phyloP scores from a whole-genome alignment of 1,284 basidiomycete genomes.

The Trichosporon coremiiforme region DNA sequence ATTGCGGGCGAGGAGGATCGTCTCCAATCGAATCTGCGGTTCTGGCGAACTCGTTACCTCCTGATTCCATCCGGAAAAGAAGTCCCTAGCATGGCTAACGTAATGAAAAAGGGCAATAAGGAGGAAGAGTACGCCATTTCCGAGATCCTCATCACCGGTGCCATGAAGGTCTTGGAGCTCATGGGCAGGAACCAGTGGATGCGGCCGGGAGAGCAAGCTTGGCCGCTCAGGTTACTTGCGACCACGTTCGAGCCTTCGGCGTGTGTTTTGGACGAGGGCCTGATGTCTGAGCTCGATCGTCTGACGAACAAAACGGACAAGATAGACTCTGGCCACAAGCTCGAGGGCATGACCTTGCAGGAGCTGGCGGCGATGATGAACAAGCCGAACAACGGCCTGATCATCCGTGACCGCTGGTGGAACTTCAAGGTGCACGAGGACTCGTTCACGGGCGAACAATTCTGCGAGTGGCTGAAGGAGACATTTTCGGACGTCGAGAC shows the following conservation, averaged over 20 bases:
- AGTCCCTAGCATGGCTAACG: conserved; percentile 58
- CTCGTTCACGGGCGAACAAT: conserved; percentile 81
- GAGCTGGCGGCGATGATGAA: conserved; percentile 51
- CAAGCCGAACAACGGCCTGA: conserved; percentile 50
- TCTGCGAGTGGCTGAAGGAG: conserved; percentile 81
- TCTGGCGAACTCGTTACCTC: conserved; percentile 94
- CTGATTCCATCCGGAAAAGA: conserved; percentile 79
- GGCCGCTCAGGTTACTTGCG: conserved; percentile 68
- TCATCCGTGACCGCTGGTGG: conserved; percentile 54
- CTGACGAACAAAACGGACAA: conserved; percentile 57
- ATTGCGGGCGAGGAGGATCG: conserved; percentile 82
- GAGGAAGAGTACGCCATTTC: conserved; percentile 79
- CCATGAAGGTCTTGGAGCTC: conserved; percentile 85
- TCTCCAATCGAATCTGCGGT: conserved; percentile 77
- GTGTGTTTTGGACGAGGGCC: conserved; percentile 72
- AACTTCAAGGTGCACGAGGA: conserved; percentile 57
- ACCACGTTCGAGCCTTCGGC: conserved; percentile 79
- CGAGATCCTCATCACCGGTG: conserved; percentile 83
- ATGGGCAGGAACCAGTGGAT: conserved; percentile 81
- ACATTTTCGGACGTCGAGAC: conserved; percentile 82
- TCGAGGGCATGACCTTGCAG: conserved; percentile 50
- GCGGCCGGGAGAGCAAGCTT: conserved; percentile 62
- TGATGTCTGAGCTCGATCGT: conserved; percentile 76
- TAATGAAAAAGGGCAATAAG: conserved; percentile 64
- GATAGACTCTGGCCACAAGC: conserved; percentile 37